Base-by-base conservation (phyloP, 768 basidiomycete species). In the Kwoniella botswanensis region DNA sequence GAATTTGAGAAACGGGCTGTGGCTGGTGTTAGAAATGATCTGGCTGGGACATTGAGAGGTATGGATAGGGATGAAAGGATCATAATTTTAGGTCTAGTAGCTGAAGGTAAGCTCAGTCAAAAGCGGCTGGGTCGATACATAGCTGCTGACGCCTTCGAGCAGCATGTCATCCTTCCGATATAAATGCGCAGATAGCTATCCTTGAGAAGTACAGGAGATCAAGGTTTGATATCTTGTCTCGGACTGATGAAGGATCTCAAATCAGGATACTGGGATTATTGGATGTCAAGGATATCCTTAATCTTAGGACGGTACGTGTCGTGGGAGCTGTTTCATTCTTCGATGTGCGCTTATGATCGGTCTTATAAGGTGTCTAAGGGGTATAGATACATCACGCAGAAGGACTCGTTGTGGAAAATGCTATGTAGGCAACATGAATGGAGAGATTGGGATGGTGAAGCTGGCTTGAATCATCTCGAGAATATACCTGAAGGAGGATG, bases 161-260 rank as follows among this genome's bases (percentile, higher is more conserved):
- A 91, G 91, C 91, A 12, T 89, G 90, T 82, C 86, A 92, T 72
- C 93, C 93, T 0, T 92, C 92, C 42, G 93, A 94, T 75, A 92
- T 94, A 42, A 88, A 88, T 12, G 86, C 92, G 6, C 93, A 94
- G 81, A 93, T 95, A 55, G 86, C 91, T 1, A 88, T 93, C 2
- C 87, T 96, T 18, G 89, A 94, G 82, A 93, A 93, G 82, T 94
- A 96, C 74, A 87, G 88, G 44, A 89, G 87, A 75, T 91, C 91
- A 13, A 91, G 92, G 6, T 92, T 92, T 76, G 94, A 96, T 78
- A 86, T 96, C 60, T 85, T 95, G 41, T 90, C 91, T 7, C 87
- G 87, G 56, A 86, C 95, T 18, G 86, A 90, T 0, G 89, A 89
- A 0, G 87, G 90, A 21, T 82, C 94, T 1, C 87, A 89, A 0